Evolutionary conservation across 805 yeast species (phyloP).

Genomic region (Saturnispora silvae): DNA sequence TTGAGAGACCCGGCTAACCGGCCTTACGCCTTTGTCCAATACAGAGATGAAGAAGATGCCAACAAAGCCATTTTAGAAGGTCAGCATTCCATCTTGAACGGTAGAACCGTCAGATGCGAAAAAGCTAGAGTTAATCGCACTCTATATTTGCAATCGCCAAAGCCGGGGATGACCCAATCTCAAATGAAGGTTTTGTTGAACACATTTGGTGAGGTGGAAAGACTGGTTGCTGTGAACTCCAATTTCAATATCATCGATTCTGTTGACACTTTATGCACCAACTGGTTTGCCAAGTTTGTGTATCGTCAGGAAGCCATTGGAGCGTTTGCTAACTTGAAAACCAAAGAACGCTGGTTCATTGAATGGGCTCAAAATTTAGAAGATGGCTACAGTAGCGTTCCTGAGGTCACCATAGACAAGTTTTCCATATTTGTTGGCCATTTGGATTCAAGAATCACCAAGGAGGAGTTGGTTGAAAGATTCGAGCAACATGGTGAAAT

Average conservation of each 20-base stretch:
- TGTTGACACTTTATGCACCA: conserved; percentile 12
- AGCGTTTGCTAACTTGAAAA: conserved; percentile 63
- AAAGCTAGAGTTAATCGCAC: conserved; percentile 89
- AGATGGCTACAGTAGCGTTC: conserved; percentile 27
- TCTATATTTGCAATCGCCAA: conserved; percentile 41
- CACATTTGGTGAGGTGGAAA: conserved; percentile 69
- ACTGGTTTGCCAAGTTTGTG: conserved; percentile 70
- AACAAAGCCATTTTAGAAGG: conserved; percentile 55
- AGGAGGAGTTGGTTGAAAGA: conserved; percentile 43
- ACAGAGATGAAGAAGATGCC: conserved; percentile 60
- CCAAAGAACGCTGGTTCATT: conserved; percentile 43
- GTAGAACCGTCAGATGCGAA: conserved; percentile 76
- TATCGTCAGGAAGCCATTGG: conserved; percentile 82
- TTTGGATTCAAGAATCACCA: conserved; percentile 42
- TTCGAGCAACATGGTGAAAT: conserved; percentile 63
- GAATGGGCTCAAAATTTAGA: conserved; percentile 86
- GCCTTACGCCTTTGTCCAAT: conserved; percentile 92
- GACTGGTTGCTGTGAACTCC: conserved; percentile 35
- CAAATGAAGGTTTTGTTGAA: conserved; percentile 32
- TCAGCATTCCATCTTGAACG: conserved; percentile 59
- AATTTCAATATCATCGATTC: conserved; percentile 23
- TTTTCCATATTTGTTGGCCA: conserved; percentile 74
- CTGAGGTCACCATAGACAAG: conserved; percentile 48
- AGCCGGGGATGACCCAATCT: conserved; percentile 15
- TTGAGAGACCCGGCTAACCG: conserved; percentile 70